Evolutionary conservation across 352 stramenopile species (phyloP).

Genomic region (Phytophthora aleatoria): DNA sequence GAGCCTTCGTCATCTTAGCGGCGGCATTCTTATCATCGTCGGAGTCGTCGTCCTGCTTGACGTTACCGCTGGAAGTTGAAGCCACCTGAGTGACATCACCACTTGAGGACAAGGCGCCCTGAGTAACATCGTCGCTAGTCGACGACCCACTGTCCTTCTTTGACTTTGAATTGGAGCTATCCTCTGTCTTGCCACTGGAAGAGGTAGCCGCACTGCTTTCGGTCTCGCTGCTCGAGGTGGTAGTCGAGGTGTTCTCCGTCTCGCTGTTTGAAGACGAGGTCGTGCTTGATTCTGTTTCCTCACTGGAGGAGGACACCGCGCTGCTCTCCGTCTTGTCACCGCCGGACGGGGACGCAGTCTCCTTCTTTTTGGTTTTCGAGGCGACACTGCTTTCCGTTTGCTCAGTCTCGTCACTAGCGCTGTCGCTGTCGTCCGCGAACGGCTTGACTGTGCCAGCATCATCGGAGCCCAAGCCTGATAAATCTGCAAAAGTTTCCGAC

Average conservation of each 20-base stretch:
- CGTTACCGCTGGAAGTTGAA: slow-evolving; percentile 18
- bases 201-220: slow-evolving; percentile 8
- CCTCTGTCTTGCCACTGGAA: slow-evolving; percentile 17
- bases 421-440: slow-evolving; percentile 8
- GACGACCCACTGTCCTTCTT: slow-evolving; percentile 15
- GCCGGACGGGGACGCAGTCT: neutral
- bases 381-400: slow-evolving; percentile 15
- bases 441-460: slow-evolving; percentile 26
- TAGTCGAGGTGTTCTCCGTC: neutral
- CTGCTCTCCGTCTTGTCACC: slow-evolving; percentile 8
- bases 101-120: slow-evolving; percentile 11
- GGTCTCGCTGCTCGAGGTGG: slow-evolving; percentile 11
- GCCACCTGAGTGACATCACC: slow-evolving; percentile 20
- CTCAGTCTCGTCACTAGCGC: slow-evolving; percentile 13
- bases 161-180: slow-evolving; percentile 7
- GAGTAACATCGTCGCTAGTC: slow-evolving; percentile 19
- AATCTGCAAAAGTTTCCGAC: slow-evolving; percentile 25
- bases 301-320: no score
- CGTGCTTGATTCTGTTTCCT: neutral
- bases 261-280: slow-evolving; percentile 3
- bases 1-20: slow-evolving; percentile 16
- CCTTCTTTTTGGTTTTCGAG: slow-evolving; percentile 14
- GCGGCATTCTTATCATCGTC: slow-evolving; percentile 10
- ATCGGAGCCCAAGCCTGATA: slow-evolving; percentile 15
- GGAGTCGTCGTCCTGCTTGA: slow-evolving; percentile 21